Percentiles rank a stretch among this genome's conserved stretches.
Conservation (phyloP, 768 basidiomycete genomes). For the Tricholoma hemisulphureum region DNA sequence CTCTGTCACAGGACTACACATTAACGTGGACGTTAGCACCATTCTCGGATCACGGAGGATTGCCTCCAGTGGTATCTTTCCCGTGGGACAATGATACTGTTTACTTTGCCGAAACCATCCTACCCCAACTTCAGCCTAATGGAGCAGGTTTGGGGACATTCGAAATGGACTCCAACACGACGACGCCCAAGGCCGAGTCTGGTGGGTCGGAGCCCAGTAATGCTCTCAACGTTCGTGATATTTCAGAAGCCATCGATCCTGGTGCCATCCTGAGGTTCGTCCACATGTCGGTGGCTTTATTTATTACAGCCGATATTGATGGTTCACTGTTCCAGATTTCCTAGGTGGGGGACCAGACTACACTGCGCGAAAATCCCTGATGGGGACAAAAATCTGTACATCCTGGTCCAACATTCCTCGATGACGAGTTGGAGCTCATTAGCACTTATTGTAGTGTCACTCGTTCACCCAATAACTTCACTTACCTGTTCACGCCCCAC, state of each 20-base stretch:
- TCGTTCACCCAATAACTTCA: conserved; percentile 19
- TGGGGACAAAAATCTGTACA: not conserved
- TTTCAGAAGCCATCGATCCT: conserved; percentile 19
- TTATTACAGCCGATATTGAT: not conserved
- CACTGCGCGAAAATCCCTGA: conserved; percentile 33
- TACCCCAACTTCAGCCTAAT: conserved; percentile 31
- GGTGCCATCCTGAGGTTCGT: conserved; percentile 29
- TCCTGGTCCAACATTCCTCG: not conserved
- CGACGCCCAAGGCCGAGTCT: conserved; percentile 18
- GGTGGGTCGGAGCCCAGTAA: not conserved
- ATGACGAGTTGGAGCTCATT: not conserved
- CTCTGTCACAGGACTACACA: conserved; percentile 24
- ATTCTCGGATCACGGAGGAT: conserved; percentile 32
- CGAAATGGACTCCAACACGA: conserved; percentile 13
- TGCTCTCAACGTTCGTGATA: not conserved
- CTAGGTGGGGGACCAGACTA: conserved; percentile 41
- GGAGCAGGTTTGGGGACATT: conserved; percentile 42
- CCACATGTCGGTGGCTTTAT: not conserved
- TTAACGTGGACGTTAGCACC: conserved; percentile 42
- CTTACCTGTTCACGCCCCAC: conserved; percentile 38
- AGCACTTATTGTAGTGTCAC: conserved; percentile 17
- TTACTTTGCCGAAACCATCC: conserved; percentile 37
- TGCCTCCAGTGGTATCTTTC: conserved; percentile 35
- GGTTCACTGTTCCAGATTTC: conserved; percentile 26
- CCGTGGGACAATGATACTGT: conserved; percentile 31